Base-by-base conservation (phyloP, 306 rosid genomes). In the Alnus glutinosa region DNA sequence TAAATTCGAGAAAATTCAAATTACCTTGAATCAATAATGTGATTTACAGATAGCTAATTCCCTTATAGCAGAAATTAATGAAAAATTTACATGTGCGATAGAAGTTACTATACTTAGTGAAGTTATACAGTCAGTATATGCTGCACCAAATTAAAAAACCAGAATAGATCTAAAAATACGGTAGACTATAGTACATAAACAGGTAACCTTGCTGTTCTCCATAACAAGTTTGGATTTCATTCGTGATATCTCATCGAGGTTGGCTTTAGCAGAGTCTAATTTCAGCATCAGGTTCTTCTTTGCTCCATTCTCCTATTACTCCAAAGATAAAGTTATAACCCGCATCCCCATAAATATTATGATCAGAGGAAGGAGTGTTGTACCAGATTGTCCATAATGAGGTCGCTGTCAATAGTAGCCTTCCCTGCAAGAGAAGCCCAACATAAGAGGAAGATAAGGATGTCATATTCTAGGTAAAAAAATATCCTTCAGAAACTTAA, bases 211-310 rank as follows among this genome's bases (percentile, higher is more conserved):
- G 75, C 58, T 61, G 71, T 88, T 94, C 74, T 89, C 90, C 80
- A 71, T 37, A 73, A 80, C 77, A 83, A 89, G 79, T 74, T 85
- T 86, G 74, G 86, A 83, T 88, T 92, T 89, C 82, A 83, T 73
- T 76, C 7, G 74, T 78, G 78, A 83, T 77, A 89, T 88, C 63
- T 87, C 94, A 80, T 86, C 82, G 73, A 86, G 93, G 82, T 79
- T 85, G 74, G 86, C 93, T 87, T 88, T 88, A 81, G 96, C 96
- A 71, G 88, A 85, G 75, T 92, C 90, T 85, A 92, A 73, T 86
- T 83, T 75, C 66, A 58, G 80, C 78, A 67, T 77, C 59, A 87
- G 83, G 75, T 80, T 88, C 81, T 81, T 75, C 86, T 80, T 88
- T 73, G 84, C 77, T 34, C 87, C 86, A 75, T 78, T 68, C 48